Conservation (phyloP, 2,329 filamentous ascomycete species). For the Nigrospora oryzae region DNA sequence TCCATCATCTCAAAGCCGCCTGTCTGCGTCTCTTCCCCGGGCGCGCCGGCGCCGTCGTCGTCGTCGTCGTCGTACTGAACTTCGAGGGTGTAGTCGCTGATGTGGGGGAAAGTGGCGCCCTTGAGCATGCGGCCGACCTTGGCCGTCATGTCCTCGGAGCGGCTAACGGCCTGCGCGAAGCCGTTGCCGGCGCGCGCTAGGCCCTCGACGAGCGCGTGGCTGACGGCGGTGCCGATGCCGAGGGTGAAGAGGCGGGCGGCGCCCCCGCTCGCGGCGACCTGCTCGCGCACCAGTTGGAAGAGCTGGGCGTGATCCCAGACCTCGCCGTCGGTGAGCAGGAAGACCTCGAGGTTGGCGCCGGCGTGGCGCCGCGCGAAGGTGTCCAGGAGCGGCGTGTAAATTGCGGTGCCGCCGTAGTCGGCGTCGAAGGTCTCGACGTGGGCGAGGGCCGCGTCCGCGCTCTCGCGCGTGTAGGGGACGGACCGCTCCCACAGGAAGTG, state of each 20-base stretch:
- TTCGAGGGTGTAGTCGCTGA: constrained; percentile 55
- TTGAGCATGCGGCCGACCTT: constrained; percentile 70
- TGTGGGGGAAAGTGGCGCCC: constrained; percentile 57
- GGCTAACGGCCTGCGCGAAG: constrained; percentile 52
- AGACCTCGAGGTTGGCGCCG: constrained; percentile 43
- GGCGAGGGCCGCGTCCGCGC: constrained; percentile 29
- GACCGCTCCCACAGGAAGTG: constrained; percentile 40
- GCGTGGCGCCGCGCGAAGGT: constrained; percentile 31
- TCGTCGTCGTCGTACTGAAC: constrained; percentile 40
- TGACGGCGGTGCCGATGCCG: constrained; percentile 42
- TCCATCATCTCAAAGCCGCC: constrained; percentile 59
- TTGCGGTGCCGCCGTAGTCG: constrained; percentile 46
- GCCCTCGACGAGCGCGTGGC: constrained; percentile 45
- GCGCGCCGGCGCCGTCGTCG: constrained; percentile 2
- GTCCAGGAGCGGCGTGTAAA: constrained; percentile 33
- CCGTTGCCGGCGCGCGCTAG: constrained; percentile 45
- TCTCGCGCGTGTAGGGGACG: constrained; percentile 33
- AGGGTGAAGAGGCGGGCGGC: constrained; percentile 44
- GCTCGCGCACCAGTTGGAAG: constrained; percentile 33
- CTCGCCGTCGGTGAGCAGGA: constrained; percentile 49
- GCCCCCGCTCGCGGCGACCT: constrained; percentile 29
- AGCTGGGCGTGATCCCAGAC: constrained; percentile 37
- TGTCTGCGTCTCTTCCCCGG: constrained; percentile 6
- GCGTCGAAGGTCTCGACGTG: constrained; percentile 33
- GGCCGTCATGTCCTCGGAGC: constrained; percentile 57